Conservation (phyloP, 495 filamentous ascomycete species). For the Neohortaea acidophila region DNA sequence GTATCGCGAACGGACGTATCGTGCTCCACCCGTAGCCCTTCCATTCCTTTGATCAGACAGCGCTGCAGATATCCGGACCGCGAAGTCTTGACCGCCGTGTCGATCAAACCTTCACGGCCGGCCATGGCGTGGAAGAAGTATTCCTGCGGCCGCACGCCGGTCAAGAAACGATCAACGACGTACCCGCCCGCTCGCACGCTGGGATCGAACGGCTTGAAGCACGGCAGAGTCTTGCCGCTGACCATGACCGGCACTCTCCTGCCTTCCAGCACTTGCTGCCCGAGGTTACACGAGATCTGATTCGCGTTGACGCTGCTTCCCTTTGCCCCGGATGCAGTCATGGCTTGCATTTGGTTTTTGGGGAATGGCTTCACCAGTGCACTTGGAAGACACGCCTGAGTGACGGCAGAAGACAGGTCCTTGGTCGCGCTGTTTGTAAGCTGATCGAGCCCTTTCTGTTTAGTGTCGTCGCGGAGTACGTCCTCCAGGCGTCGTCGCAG, state of each 20-base stretch:
- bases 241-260: conserved; percentile 93
- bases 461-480: conserved; percentile 75
- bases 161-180: conserved; percentile 91
- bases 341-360: conserved; percentile 95
- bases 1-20: conserved; percentile 79
- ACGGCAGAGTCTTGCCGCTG: conserved; percentile 89
- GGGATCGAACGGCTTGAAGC: conserved; percentile 83
- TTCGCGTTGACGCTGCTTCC: conserved; percentile 87
- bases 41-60: conserved; percentile 98
- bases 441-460: conserved; percentile 74
- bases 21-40: conserved; percentile 80
- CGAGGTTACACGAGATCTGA: conserved; percentile 92
- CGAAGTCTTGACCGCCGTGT: conserved; percentile 97
- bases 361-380: conserved; percentile 87
- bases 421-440: conserved; percentile 61
- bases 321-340: conserved; percentile 96
- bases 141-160: conserved; percentile 90
- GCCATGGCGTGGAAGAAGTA: conserved; percentile 99
- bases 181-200: conserved; percentile 86
- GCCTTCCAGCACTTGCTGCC: conserved; percentile 93
- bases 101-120: conserved; percentile 94
- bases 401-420: conserved; percentile 64
- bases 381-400: conserved; percentile 56
- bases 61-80: conserved; percentile 93
- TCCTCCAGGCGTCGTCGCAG: conserved; percentile 68